Conservation (phyloP, 257 asterid species). For the Solanum gandarillasii region DNA sequence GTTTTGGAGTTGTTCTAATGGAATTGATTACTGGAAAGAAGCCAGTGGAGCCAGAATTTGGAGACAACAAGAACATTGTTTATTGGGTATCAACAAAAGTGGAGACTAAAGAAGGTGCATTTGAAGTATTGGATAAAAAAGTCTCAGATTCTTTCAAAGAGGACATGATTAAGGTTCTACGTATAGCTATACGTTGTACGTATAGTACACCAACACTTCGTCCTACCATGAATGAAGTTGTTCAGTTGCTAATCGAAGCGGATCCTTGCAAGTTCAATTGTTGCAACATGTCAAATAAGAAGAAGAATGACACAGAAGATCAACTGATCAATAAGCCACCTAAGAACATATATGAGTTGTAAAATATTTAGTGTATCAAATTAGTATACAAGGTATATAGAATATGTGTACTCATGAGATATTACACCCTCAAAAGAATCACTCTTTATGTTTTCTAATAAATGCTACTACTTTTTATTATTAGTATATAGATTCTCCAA, state of each 20-base stretch:
- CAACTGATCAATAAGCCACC: conserved; percentile 16
- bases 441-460: not conserved
- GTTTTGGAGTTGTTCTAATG: conserved; percentile 85
- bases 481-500: conserved; percentile 9
- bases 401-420: not conserved
- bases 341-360: conserved; percentile 8
- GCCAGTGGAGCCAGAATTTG: conserved; percentile 78
- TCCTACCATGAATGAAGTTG: conserved; percentile 78
- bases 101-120: conserved; percentile 58
- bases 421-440: not conserved
- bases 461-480: conserved; percentile 3
- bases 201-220: conserved; percentile 50
- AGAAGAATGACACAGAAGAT: not conserved
- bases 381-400: conserved; percentile 7
- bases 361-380: not conserved
- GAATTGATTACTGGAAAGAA: conserved; percentile 84
- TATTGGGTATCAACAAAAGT: conserved; percentile 64
- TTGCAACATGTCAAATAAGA: conserved; percentile 2
- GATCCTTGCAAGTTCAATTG: conserved; percentile 1
- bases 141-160: conserved; percentile 48
- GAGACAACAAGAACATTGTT: conserved; percentile 77
- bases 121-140: conserved; percentile 54
- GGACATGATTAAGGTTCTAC: conserved; percentile 74
- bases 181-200: conserved; percentile 79
- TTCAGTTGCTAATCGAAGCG: conserved; percentile 51